Percentiles rank a stretch among this genome's conserved stretches.
These are phyloP conservation scores for Pythium monospermum DNA, from an alignment of 352 stramenopile genomes.

Conservation along the genomic window DNA sequence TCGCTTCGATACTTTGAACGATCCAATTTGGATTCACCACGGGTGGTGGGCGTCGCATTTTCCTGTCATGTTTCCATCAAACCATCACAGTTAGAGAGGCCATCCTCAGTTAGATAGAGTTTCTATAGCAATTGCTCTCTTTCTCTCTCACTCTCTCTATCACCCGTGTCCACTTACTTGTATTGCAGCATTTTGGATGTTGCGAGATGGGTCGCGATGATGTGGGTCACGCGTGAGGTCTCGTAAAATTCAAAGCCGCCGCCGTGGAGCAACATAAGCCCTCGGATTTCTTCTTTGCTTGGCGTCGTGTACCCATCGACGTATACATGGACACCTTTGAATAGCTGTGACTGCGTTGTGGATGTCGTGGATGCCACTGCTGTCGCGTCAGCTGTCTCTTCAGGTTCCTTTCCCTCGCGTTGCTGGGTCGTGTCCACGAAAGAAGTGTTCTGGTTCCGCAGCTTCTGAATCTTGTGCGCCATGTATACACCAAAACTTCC, in stretches of 20 bases:
- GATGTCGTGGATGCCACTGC: slow-evolving; percentile 5
- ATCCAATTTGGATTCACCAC: slow-evolving; percentile 92
- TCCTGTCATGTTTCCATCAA: slow-evolving; percentile 28
- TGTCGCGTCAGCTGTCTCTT: slow-evolving; percentile 10
- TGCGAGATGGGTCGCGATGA: slow-evolving; percentile 81
- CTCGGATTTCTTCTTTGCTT: slow-evolving; percentile 80
- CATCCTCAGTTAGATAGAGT: too few species aligned
- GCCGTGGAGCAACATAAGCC: slow-evolving; percentile 71
- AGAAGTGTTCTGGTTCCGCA: slow-evolving; percentile 62
- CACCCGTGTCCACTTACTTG: slow-evolving; percentile 34
- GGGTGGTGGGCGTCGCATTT: slow-evolving; percentile 46
- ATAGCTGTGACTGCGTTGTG: slow-evolving; percentile 27
- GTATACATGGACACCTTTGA: slow-evolving; percentile 72
- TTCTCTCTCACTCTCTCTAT: too few species aligned
- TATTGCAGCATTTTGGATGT: slow-evolving; percentile 83
- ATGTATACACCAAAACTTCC: slow-evolving; percentile 89
- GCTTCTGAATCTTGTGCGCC: slow-evolving; percentile 89
- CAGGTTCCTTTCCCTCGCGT: slow-evolving; percentile 4
- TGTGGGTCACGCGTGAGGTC: slow-evolving; percentile 79
- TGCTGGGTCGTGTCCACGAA: slow-evolving; percentile 11
- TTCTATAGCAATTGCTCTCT: too few species aligned
- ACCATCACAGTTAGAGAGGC: neutral
- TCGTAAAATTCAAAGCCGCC: slow-evolving; percentile 89
- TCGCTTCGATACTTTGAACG: slow-evolving; percentile 77
- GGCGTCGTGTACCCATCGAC: slow-evolving; percentile 87